phyloP scores from a whole-genome alignment of 768 basidiomycete species.

The Daedaleopsis nitida region DNA sequence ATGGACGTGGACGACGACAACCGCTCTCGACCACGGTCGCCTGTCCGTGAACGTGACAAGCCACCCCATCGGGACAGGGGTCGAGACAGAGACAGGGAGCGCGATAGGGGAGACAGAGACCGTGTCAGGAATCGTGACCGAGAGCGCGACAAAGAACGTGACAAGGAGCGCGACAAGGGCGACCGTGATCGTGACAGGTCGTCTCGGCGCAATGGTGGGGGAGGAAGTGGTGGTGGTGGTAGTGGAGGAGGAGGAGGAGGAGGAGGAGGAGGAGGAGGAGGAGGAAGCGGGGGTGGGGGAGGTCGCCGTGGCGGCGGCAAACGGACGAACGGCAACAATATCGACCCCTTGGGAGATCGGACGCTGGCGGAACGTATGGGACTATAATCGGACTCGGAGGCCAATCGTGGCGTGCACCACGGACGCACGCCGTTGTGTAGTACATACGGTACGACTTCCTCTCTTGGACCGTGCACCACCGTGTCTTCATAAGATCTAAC shows the following conservation, averaged over 20 bases:
- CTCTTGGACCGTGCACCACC: conserved; percentile 12
- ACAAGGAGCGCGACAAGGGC: conserved; percentile 15
- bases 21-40: conserved; percentile 45
- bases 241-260: conserved; percentile 33
- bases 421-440: conserved; percentile 15
- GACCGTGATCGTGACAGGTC: conserved; percentile 36
- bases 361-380: conserved; percentile 87
- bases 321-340: conserved; percentile 18
- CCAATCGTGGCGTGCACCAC: conserved; percentile 11
- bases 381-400: conserved; percentile 66
- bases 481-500: conserved; percentile 21
- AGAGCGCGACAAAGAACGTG: conserved; percentile 39
- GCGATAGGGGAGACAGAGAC: conserved; percentile 35
- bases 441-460: conserved; percentile 31
- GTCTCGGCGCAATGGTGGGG: conserved; percentile 42
- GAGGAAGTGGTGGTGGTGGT: conserved; percentile 35
- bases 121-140: conserved; percentile 38
- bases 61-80: conserved; percentile 37
- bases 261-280: conserved; percentile 32
- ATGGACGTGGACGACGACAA: conserved; percentile 57
- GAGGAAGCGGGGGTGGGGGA: conserved; percentile 30
- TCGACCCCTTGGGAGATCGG: conserved; percentile 54
- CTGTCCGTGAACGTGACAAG: conserved; percentile 36
- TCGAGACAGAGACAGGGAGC: conserved; percentile 36
- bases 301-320: conserved; percentile 37